A percentile compares a stretch with the other conserved stretches of the same genome.
Conservation (phyloP, 768 basidiomycete genomes). For the Tubosaeta sp. region DNA sequence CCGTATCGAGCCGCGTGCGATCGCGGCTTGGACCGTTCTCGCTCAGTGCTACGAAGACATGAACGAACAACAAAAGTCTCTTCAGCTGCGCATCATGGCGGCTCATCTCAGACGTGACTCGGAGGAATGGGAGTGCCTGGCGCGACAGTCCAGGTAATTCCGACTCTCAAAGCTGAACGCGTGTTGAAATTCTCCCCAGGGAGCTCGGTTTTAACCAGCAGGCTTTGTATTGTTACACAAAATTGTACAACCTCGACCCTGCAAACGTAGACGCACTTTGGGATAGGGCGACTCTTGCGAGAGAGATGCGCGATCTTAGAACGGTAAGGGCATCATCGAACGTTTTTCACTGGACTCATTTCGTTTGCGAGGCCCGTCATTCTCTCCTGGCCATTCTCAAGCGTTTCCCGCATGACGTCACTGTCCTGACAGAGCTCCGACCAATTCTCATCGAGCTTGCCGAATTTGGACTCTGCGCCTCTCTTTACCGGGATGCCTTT, state of each 20-base stretch:
- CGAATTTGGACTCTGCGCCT: slow-evolving; percentile 60
- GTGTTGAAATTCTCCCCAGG: slow-evolving; percentile 57
- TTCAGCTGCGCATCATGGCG: slow-evolving; percentile 85
- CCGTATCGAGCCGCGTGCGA: slow-evolving; percentile 84
- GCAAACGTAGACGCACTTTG: slow-evolving; percentile 81
- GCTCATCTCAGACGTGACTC: slow-evolving; percentile 82
- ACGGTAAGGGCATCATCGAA: slow-evolving; percentile 43
- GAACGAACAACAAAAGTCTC: slow-evolving; percentile 60
- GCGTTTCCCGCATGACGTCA: slow-evolving; percentile 59
- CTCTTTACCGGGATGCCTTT: slow-evolving; percentile 71
- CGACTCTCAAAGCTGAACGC: slow-evolving; percentile 44
- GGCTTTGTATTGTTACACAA: slow-evolving; percentile 87
- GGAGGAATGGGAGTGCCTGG: slow-evolving; percentile 86
- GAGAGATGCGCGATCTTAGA: slow-evolving; percentile 64
- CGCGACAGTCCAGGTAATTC: slow-evolving; percentile 62
- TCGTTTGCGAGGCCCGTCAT: slow-evolving; percentile 21
- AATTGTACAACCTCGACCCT: slow-evolving; percentile 74
- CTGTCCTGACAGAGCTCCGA: slow-evolving; percentile 72
- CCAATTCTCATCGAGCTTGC: slow-evolving; percentile 48
- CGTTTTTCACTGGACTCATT: background rate
- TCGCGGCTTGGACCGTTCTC: slow-evolving; percentile 82
- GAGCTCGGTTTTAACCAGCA: slow-evolving; percentile 75
- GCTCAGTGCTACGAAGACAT: slow-evolving; percentile 79
- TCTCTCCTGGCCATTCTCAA: slow-evolving; percentile 26
- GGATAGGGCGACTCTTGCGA: slow-evolving; percentile 82